Conservation (phyloP, 2,329 filamentous ascomycete species). For the Colletotrichum cereale region DNA sequence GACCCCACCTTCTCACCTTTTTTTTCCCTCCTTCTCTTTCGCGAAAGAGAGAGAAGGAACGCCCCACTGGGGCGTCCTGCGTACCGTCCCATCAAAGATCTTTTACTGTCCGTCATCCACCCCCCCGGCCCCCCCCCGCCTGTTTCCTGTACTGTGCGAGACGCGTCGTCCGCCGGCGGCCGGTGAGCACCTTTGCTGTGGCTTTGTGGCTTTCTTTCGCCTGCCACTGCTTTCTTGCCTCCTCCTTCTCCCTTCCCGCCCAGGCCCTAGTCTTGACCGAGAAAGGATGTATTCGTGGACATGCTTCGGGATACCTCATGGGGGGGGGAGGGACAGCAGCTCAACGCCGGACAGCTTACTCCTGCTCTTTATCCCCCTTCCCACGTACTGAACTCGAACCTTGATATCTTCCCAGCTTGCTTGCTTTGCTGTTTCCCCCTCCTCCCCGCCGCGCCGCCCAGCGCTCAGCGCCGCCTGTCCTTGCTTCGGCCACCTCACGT, state of each 20-base stretch:
- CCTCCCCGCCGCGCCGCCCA: background rate
- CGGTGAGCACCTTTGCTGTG: slow-evolving; percentile 8
- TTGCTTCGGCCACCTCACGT: slow-evolving; percentile 21
- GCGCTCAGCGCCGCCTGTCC: slow-evolving; percentile 1
- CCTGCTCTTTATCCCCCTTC: background rate
- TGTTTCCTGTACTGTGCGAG: slow-evolving; percentile 24
- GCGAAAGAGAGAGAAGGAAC: slow-evolving; percentile 1
- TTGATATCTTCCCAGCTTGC: background rate
- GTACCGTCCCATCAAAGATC: slow-evolving; percentile 32
- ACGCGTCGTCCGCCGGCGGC: background rate
- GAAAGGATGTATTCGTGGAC: background rate
- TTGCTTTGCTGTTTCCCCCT: background rate
- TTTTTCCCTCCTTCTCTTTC: background rate
- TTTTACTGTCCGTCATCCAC: slow-evolving; percentile 26
- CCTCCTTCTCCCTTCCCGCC: background rate
- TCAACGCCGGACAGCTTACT: background rate
- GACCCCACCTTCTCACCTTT: slow-evolving; percentile 4
- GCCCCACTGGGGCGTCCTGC: no score
- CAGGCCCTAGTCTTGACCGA: background rate
- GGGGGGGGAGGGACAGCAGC: background rate
- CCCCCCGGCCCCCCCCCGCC: background rate
- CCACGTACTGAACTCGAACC: background rate
- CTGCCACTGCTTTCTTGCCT: background rate
- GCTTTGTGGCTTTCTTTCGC: background rate
- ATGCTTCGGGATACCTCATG: background rate